Conservation (phyloP, 140 eudicot species). For the Anethum foeniculum region DNA sequence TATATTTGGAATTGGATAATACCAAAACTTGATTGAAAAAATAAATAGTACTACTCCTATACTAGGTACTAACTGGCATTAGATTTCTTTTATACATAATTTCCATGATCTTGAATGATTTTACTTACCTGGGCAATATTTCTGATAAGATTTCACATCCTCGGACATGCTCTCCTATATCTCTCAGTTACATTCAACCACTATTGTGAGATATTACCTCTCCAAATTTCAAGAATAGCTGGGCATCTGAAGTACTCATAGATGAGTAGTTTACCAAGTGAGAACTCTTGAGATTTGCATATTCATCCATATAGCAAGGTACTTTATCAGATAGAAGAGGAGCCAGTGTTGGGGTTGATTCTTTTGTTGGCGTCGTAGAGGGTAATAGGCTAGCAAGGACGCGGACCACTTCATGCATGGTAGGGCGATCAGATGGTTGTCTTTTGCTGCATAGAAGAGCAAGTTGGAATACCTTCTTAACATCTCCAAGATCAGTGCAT, state of each 20-base stretch:
- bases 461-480: constrained; percentile 78
- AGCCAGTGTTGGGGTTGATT: constrained; percentile 9
- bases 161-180: background rate
- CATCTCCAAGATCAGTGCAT: constrained; percentile 74
- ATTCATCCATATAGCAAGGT: constrained; percentile 76
- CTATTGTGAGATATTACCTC: constrained; percentile 94
- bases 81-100: constrained; percentile 1
- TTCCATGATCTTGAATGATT: background rate
- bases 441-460: constrained; percentile 84
- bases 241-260: constrained; percentile 93
- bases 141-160: background rate
- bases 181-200: background rate
- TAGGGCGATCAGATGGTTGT: constrained; percentile 80
- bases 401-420: constrained; percentile 89
- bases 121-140: background rate
- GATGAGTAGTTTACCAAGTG: constrained; percentile 79
- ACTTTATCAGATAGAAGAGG: constrained; percentile 40
- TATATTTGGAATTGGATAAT: too few relatives aligned
- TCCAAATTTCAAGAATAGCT: constrained; percentile 80
- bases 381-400: constrained; percentile 69
- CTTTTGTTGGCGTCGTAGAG: constrained; percentile 7
- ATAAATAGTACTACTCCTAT: background rate
- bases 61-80: background rate
- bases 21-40: too few relatives aligned
- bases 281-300: constrained; percentile 80